Conservation (phyloP, 306 rosid species). For the Glycine latifolia region DNA sequence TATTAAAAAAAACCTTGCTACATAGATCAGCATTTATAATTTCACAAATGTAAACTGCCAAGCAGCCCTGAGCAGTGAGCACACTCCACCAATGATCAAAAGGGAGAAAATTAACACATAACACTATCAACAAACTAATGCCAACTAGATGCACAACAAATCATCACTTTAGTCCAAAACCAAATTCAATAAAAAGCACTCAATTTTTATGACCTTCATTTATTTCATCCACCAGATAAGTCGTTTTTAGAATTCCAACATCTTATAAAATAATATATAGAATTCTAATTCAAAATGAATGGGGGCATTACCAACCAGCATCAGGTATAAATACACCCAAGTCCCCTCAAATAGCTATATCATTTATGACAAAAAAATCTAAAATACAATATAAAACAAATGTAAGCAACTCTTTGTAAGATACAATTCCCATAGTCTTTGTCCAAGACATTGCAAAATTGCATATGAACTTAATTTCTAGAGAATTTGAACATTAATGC, state of each 20-base stretch:
- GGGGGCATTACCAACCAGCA: conserved; percentile 2
- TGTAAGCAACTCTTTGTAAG: neutral
- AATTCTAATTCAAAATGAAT: neutral
- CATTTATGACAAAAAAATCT: neutral
- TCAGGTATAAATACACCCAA: conserved; percentile 13
- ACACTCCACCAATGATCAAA: neutral
- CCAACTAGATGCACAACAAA: conserved; percentile 1
- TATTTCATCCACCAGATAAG: conserved; percentile 34
- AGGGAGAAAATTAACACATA: neutral
- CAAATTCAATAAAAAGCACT: neutral
- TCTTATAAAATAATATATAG: neutral
- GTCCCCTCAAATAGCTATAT: too few relatives aligned
- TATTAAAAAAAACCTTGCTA: neutral
- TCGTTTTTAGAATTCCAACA: neutral
- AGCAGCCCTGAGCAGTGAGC: conserved; percentile 2
- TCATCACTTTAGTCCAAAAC: neutral
- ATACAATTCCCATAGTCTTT: neutral
- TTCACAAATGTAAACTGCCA: neutral
- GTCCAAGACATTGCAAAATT: neutral
- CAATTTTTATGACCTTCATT: conserved; percentile 13
- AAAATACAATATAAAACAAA: conserved; percentile 14
- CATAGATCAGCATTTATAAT: neutral
- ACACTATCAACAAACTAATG: neutral
- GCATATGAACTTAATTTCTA: conserved; percentile 3
- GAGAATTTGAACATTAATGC: conserved; percentile 17